phyloP scores from a whole-genome alignment of 2,329 filamentous ascomycete genomes.

The Endothia cerciana region DNA sequence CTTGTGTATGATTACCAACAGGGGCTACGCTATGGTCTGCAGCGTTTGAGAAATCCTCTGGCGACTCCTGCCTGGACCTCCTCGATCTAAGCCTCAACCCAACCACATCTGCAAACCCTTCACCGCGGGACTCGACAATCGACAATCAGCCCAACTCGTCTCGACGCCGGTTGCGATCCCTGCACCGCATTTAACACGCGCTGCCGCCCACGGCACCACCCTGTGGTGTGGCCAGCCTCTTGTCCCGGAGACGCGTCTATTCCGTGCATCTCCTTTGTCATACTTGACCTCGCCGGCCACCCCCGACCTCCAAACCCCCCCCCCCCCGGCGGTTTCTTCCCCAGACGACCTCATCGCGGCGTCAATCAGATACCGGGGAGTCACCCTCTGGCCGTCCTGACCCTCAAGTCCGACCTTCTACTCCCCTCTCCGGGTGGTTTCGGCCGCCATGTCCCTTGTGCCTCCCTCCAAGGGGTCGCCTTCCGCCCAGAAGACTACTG shows the following conservation, averaged over 20 bases:
- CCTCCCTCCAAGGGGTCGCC: conserved; percentile 26
- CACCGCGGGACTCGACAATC: conserved; percentile 9
- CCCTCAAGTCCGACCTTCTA: not conserved
- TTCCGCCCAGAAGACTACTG: conserved; percentile 35
- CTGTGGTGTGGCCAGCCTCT: not conserved
- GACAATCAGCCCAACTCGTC: not conserved
- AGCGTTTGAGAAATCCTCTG: conserved; percentile 13
- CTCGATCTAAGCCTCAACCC: not conserved
- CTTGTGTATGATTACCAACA: not conserved
- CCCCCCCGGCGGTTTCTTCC: not conserved
- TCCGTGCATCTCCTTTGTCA: not conserved
- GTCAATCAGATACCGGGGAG: not conserved
- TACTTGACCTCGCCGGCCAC: conserved; percentile 5
- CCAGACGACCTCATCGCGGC: not conserved
- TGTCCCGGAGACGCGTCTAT: conserved; percentile 16
- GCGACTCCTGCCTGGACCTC: conserved; percentile 3
- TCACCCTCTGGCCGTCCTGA: not conserved
- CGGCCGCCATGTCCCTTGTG: conserved; percentile 21
- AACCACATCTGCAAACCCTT: not conserved
- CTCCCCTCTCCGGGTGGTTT: conserved; percentile 6
- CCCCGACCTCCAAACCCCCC: not conserved
- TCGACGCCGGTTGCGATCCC: conserved; percentile 1
- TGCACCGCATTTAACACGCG: conserved; percentile 1
- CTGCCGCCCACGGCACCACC: not conserved
- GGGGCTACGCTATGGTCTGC: conserved; percentile 11